Conservation (phyloP, 2,329 filamentous ascomycete species). For the Fusarium continuum region DNA sequence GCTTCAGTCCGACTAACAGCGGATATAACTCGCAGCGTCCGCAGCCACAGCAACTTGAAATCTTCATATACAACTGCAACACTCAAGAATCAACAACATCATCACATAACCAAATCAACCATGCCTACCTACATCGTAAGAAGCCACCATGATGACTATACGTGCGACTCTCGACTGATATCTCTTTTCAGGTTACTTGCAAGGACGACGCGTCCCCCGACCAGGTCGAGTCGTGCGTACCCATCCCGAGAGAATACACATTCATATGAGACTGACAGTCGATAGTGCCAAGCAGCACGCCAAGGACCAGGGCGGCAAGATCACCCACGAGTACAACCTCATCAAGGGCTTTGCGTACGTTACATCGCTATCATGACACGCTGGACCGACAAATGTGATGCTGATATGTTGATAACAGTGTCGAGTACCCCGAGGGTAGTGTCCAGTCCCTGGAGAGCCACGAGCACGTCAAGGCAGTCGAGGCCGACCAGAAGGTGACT, state of each 20-base stretch:
- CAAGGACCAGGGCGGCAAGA: constrained; percentile 79
- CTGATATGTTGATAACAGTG: constrained; percentile 59
- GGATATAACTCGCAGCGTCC: constrained; percentile 40
- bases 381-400: neutral
- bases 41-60: constrained; percentile 16
- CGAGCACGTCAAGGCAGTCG: constrained; percentile 78
- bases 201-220: constrained; percentile 74
- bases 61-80: constrained; percentile 26
- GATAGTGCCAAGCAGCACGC: constrained; percentile 80
- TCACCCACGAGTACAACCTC: constrained; percentile 83
- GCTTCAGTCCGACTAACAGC: constrained; percentile 32
- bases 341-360: constrained; percentile 95
- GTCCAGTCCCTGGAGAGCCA: constrained; percentile 72
- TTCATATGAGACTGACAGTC: neutral
- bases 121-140: constrained; percentile 68
- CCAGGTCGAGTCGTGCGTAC: constrained; percentile 72
- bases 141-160: neutral
- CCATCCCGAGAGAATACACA: neutral
- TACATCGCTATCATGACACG: neutral
- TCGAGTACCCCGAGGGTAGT: constrained; percentile 73
- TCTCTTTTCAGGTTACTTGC: constrained; percentile 73
- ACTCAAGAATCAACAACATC: constrained; percentile 23
- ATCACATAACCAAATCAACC: constrained; percentile 40
- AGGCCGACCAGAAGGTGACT: constrained; percentile 74
- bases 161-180: constrained; percentile 23